Base-by-base conservation (phyloP, 2,329 filamentous ascomycete species). In the Verticillium zaregamsianum region DNA sequence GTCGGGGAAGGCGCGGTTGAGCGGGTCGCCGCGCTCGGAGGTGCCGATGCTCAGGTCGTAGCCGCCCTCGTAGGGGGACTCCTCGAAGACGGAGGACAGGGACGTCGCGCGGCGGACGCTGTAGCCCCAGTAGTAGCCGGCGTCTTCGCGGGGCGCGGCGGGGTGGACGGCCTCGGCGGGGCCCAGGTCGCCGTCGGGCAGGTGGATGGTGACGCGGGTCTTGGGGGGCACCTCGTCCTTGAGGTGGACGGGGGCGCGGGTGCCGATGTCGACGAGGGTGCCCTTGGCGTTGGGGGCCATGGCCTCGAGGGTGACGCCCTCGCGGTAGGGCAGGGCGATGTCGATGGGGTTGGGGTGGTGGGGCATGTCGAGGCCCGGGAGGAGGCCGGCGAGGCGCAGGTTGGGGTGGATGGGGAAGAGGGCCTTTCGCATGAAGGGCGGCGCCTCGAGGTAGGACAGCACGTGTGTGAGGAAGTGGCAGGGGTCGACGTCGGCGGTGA, bases 121-220 rank as follows among this genome's bases (percentile, higher is more conserved):
- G 73, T 90, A 96, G 55, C 92, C 92, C 92, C 92, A 96, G 76
- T 93, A 96, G 75, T 92, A 95, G 0, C 92, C 92, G 1, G 80
- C 85, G 65, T 93, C 86, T 59, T 90, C 89, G 62, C 92, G 84
- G 1, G 92, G 92, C 3, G 82, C 77, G 31, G 84, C 79, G 0
- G 91, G 90, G 39, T 88, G 81, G 3, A 94, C 88, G 17, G 88
- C 84, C 60, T 87, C 82, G 1, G 85, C 86, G 65, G 63, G 72
- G 73, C 76, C 70, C 20, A 78, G 75, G 60, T 79, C 73, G 60
- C 82, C 73, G 17, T 80, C 74, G 17, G 83, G 77, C 66, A 93
- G 86, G 62, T 85, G 85, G 23, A 96, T 77, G 0, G 92, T 96
- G 32, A 95, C 83, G 55, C 92, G 84, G 4, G 89, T 91, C 64